phyloP scores from a whole-genome alignment of 768 basidiomycete genomes.

The Sistotremastrum niveocremeum region DNA sequence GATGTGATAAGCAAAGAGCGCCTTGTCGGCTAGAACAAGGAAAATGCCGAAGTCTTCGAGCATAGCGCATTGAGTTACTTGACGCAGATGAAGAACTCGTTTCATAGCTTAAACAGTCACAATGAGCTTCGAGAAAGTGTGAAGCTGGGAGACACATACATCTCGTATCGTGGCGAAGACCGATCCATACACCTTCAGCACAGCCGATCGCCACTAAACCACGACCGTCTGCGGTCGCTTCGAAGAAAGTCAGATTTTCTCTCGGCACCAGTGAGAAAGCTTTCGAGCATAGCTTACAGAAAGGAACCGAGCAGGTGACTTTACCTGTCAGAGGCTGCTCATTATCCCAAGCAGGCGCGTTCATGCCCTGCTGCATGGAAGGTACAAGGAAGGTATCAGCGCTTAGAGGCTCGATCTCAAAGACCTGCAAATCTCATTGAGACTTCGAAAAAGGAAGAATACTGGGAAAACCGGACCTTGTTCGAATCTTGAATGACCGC shows the following conservation, averaged over 20 bases:
- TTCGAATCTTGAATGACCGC: slow-evolving; percentile 85
- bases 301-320: slow-evolving; percentile 92
- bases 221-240: slow-evolving; percentile 74
- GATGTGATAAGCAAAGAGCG: slow-evolving; percentile 87
- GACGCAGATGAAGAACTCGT: slow-evolving; percentile 84
- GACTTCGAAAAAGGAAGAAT: not conserved
- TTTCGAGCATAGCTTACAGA: slow-evolving; percentile 38
- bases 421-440: slow-evolving; percentile 31
- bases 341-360: slow-evolving; percentile 43
- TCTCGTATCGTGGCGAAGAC: slow-evolving; percentile 74
- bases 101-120: slow-evolving; percentile 51
- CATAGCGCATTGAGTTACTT: slow-evolving; percentile 92
- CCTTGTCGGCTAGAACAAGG: slow-evolving; percentile 89
- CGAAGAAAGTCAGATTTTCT: slow-evolving; percentile 6
- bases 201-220: slow-evolving; percentile 88
- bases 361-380: slow-evolving; percentile 33
- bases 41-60: slow-evolving; percentile 94
- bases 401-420: slow-evolving; percentile 84
- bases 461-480: slow-evolving; percentile 28
- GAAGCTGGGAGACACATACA: slow-evolving; percentile 33
- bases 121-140: not conserved
- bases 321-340: slow-evolving; percentile 66
- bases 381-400: slow-evolving; percentile 79
- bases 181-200: slow-evolving; percentile 93
- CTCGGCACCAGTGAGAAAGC: not conserved